A percentile compares a stretch with the other conserved stretches of the same genome.
phyloP scores from a whole-genome alignment of 23 red algal species.

The Chondrus crispus region DNA sequence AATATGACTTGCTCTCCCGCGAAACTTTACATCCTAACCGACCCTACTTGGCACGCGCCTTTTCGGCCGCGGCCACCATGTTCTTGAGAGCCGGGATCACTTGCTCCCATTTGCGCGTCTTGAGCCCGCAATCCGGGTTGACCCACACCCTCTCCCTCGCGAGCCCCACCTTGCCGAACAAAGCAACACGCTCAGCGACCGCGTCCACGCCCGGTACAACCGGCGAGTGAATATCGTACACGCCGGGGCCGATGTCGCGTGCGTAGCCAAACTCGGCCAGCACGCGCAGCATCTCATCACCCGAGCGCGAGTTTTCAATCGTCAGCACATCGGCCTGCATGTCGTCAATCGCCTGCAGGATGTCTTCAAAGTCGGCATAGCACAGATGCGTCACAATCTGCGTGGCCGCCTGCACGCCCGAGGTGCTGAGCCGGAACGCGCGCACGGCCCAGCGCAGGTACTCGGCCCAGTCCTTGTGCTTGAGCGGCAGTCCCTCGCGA shows the following conservation, averaged over 20 bases:
- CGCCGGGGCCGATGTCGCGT: conserved; percentile 84
- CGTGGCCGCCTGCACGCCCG: conserved; percentile 54
- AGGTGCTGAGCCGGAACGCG: conserved; percentile 75
- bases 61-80: conserved; percentile 79
- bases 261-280: conserved; percentile 69
- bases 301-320: conserved; percentile 83
- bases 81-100: conserved; percentile 68
- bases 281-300: conserved; percentile 69
- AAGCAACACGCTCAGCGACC: conserved; percentile 29
- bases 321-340: conserved; percentile 90
- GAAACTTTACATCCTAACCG: too few relatives aligned
- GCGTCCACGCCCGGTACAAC: conserved; percentile 60
- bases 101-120: conserved; percentile 79
- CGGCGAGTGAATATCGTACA: conserved; percentile 91
- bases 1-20: too few relatives aligned
- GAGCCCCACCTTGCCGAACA: conserved; percentile 49
- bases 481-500: conserved; percentile 87
- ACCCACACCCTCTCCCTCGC: conserved; percentile 70
- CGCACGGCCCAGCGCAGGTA: conserved; percentile 88
- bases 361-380: conserved; percentile 92
- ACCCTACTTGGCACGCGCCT: conserved; percentile 42
- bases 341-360: conserved; percentile 72
- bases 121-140: conserved; percentile 89
- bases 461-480: conserved; percentile 53
- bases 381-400: conserved; percentile 91